Evolutionary conservation across 768 basidiomycete species (phyloP).

Genomic region (Trametes meyenii): DNA sequence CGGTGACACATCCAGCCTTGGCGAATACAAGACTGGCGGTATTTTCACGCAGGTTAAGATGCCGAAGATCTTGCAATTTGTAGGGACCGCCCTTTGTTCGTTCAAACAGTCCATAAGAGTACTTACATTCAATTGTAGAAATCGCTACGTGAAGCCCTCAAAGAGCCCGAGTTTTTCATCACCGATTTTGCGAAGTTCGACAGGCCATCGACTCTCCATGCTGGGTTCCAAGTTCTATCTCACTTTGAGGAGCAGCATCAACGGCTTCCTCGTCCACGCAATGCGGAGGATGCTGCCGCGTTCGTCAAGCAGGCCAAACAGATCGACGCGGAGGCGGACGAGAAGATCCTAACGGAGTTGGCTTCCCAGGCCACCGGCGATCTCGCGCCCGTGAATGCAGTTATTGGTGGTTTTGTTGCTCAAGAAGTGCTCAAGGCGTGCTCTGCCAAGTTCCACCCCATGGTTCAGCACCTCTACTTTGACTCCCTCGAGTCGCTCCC

Average conservation of each 20-base stretch:
- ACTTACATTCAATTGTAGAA: slow-evolving; percentile 56
- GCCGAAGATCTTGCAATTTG: slow-evolving; percentile 95
- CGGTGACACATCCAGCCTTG: slow-evolving; percentile 82
- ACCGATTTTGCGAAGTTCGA: slow-evolving; percentile 99
- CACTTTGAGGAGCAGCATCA: slow-evolving; percentile 67
- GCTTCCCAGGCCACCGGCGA: slow-evolving; percentile 92
- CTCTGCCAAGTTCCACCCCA: slow-evolving; percentile 97
- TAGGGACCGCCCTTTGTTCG: slow-evolving; percentile 44
- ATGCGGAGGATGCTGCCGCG: slow-evolving; percentile 72
- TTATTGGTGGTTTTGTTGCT: slow-evolving; percentile 96
- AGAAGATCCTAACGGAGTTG: slow-evolving; percentile 81
- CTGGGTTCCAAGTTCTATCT: slow-evolving; percentile 92
- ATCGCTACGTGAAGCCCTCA: slow-evolving; percentile 85
- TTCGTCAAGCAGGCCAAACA: slow-evolving; percentile 81
- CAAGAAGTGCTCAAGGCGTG: slow-evolving; percentile 97
- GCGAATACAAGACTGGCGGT: slow-evolving; percentile 83
- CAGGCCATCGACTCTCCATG: slow-evolving; percentile 86
- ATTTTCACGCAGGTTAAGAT: slow-evolving; percentile 99
- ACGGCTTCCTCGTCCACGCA: slow-evolving; percentile 81
- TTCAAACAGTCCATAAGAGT: not conserved
- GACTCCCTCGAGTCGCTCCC: slow-evolving; percentile 97
- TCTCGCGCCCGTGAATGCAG: slow-evolving; percentile 86
- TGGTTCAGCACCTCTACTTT: slow-evolving; percentile 94
- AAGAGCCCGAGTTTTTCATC: slow-evolving; percentile 84
- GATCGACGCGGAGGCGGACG: slow-evolving; percentile 73